phyloP scores from a whole-genome alignment of 768 basidiomycete species.

The Pleurotus giganteus region DNA sequence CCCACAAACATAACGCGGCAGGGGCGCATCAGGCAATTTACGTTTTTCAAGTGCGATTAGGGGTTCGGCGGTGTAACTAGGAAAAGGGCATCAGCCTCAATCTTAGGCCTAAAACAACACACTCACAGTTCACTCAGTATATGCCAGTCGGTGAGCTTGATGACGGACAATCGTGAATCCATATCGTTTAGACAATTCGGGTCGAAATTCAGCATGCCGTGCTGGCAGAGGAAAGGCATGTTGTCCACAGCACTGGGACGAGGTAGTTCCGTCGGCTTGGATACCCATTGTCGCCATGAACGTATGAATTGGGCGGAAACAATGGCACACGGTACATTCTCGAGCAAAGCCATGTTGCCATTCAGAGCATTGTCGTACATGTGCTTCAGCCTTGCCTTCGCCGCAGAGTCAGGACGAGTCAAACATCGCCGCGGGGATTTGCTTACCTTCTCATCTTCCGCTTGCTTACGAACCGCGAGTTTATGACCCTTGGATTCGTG shows the following conservation, averaged over 20 bases:
- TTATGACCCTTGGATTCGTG: conserved; percentile 61
- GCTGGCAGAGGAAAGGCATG: conserved; percentile 62
- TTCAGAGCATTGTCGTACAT: conserved; percentile 57
- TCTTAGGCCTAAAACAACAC: neutral
- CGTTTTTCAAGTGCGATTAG: conserved; percentile 47
- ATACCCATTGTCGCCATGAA: conserved; percentile 70
- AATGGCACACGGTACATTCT: conserved; percentile 53
- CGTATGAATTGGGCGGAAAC: conserved; percentile 62
- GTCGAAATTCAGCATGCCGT: conserved; percentile 62
- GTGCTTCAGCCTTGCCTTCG: conserved; percentile 59
- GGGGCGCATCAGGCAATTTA: conserved; percentile 25
- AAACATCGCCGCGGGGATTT: conserved; percentile 7
- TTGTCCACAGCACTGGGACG: conserved; percentile 69
- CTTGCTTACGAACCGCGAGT: conserved; percentile 57
- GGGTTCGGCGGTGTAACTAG: conserved; percentile 58
- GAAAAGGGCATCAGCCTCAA: conserved; percentile 11
- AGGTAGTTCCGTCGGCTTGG: conserved; percentile 46
- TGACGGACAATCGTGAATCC: conserved; percentile 52
- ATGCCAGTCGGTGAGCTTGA: conserved; percentile 67
- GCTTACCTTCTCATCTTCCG: conserved; percentile 77
- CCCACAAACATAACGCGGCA: conserved; percentile 41
- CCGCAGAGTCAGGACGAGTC: conserved; percentile 13
- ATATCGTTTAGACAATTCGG: conserved; percentile 60
- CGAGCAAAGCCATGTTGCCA: conserved; percentile 41
- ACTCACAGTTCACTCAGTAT: conserved; percentile 56